Conservation (phyloP, 2,329 filamentous ascomycete genomes). For the Beauveria sp. region DNA sequence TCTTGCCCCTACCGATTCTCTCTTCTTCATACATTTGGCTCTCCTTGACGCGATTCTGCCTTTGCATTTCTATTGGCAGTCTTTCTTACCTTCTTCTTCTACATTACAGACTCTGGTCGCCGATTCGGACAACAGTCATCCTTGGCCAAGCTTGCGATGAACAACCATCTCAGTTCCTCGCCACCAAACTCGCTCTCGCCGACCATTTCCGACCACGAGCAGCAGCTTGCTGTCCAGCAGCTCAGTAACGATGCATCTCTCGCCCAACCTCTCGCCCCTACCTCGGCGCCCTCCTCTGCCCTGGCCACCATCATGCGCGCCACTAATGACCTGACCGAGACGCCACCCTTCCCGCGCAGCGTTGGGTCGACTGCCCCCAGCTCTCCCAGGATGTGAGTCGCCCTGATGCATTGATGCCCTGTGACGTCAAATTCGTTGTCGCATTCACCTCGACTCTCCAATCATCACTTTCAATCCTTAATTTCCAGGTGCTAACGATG, state of each 20-base stretch:
- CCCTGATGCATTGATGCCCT: neutral
- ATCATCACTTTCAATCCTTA: neutral
- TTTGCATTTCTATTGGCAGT: conserved; percentile 7
- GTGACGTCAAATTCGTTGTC: neutral
- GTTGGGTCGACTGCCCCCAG: conserved; percentile 51
- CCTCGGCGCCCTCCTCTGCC: conserved; percentile 25
- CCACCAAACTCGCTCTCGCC: conserved; percentile 23
- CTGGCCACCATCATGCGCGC: conserved; percentile 35
- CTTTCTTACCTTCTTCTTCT: conserved; percentile 11
- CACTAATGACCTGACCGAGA: conserved; percentile 40
- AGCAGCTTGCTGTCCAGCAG: conserved; percentile 27
- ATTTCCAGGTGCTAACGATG: neutral
- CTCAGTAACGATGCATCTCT: conserved; percentile 23
- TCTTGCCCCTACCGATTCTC: neutral
- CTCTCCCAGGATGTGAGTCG: conserved; percentile 50
- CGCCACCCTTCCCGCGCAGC: conserved; percentile 49
- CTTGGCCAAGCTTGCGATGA: conserved; percentile 39
- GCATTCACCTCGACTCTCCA: neutral
- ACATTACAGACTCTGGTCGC: conserved; percentile 22
- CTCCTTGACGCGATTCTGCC: neutral
- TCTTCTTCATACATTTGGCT: neutral
- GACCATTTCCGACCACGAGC: conserved; percentile 23
- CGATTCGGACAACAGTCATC: conserved; percentile 34
- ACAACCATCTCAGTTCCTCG: conserved; percentile 30
- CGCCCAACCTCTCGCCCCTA: conserved; percentile 11